phyloP scores from a whole-genome alignment of 306 rosid species.

The Medicago lupulina region DNA sequence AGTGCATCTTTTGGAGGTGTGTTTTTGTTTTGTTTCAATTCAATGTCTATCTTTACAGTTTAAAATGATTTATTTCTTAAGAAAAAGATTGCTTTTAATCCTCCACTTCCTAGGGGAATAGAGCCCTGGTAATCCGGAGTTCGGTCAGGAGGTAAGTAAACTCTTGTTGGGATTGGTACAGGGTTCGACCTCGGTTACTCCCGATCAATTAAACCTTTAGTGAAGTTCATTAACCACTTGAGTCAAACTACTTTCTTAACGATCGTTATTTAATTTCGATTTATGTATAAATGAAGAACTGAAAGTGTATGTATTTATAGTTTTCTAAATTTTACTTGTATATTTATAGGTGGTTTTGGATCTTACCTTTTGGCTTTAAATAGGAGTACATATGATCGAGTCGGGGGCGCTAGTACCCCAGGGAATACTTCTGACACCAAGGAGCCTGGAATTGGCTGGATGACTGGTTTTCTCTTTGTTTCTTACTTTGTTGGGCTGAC shows the following conservation, averaged over 20 bases:
- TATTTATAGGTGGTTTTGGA: slow-evolving; percentile 83
- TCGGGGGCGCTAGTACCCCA: slow-evolving; percentile 69
- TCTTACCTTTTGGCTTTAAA: slow-evolving; percentile 81
- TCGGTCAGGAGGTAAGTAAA: background rate
- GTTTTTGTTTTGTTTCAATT: background rate
- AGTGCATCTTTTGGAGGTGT: slow-evolving; percentile 87
- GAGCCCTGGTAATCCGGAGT: too few species aligned
- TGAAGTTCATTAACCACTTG: background rate
- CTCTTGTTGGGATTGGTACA: background rate
- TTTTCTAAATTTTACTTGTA: slow-evolving; percentile 25
- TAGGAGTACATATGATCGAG: slow-evolving; percentile 70
- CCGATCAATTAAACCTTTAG: background rate
- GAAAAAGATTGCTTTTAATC: too few species aligned
- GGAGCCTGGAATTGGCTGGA: slow-evolving; percentile 90
- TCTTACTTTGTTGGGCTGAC: slow-evolving; percentile 83
- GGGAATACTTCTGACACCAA: slow-evolving; percentile 81
- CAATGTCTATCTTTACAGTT: background rate
- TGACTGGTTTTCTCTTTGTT: slow-evolving; percentile 85
- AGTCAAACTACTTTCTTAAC: too few species aligned
- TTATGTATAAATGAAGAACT: background rate
- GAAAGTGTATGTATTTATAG: background rate
- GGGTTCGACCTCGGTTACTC: background rate
- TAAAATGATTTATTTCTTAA: too few species aligned
- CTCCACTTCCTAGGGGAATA: too few species aligned
- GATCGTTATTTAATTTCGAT: too few species aligned